Evolutionary conservation across 306 rosid genomes (phyloP).

Genomic region (Medicago ruthenica): DNA sequence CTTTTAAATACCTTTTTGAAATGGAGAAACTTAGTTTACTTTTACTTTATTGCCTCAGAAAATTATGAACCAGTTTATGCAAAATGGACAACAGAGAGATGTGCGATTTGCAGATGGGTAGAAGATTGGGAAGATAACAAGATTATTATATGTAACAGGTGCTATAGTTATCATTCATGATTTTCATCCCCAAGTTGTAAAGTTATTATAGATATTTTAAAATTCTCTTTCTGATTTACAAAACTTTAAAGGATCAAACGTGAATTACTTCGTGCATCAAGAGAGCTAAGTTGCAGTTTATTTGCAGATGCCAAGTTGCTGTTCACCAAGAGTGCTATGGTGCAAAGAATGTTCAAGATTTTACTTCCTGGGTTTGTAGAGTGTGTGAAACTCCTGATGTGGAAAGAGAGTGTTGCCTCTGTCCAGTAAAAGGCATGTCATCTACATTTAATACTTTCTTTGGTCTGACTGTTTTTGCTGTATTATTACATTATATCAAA

Average conservation of each 20-base stretch:
- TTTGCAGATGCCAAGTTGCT: slow-evolving; percentile 88
- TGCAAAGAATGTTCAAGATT: slow-evolving; percentile 76
- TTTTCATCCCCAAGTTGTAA: slow-evolving; percentile 22
- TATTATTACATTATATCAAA: slow-evolving; percentile 14
- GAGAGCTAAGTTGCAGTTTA: slow-evolving; percentile 82
- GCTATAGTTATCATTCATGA: slow-evolving; percentile 40
- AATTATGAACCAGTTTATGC: slow-evolving; percentile 75
- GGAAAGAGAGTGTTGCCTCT: slow-evolving; percentile 89
- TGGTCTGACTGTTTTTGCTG: slow-evolving; percentile 21
- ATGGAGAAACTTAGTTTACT: slow-evolving; percentile 35
- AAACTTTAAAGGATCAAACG: slow-evolving; percentile 26
- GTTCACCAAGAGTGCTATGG: slow-evolving; percentile 99
- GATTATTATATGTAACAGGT: slow-evolving; percentile 95
- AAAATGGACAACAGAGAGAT: slow-evolving; percentile 90
- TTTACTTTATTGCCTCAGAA: slow-evolving; percentile 58
- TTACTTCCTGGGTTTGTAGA: slow-evolving; percentile 98
- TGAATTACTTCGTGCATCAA: slow-evolving; percentile 37
- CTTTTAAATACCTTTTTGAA: slow-evolving; percentile 39
- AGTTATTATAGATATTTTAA: slow-evolving; percentile 27
- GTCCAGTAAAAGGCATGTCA: slow-evolving; percentile 87
- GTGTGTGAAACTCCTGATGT: slow-evolving; percentile 88
- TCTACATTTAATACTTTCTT: slow-evolving; percentile 38
- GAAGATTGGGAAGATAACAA: slow-evolving; percentile 95
- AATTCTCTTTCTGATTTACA: slow-evolving; percentile 26
- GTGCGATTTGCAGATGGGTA: slow-evolving; percentile 95